Conservation (phyloP, 2,329 filamentous ascomycete species). For the Fusarium palustre region DNA sequence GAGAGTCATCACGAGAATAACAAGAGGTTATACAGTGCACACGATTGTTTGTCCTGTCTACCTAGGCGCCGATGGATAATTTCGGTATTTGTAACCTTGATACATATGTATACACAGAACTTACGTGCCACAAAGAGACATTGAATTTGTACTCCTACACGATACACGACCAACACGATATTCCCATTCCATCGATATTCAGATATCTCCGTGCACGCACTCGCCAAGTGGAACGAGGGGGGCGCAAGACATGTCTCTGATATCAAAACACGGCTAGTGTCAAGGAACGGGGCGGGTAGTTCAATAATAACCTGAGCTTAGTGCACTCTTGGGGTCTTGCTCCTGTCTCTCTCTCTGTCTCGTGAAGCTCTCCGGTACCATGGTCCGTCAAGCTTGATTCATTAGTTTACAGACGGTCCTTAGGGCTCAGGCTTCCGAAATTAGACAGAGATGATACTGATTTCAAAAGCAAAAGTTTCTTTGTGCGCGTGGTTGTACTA, state of each 20-base stretch:
- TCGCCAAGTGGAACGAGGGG: slow-evolving; percentile 23
- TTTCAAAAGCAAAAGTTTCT: slow-evolving; percentile 4
- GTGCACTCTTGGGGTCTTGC: slow-evolving; percentile 15
- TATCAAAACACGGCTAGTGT: slow-evolving; percentile 8
- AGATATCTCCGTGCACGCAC: slow-evolving; percentile 10
- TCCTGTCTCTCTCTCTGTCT: slow-evolving; percentile 29
- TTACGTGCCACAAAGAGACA: slow-evolving; percentile 3
- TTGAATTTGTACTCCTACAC: slow-evolving; percentile 1
- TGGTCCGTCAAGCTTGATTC: background rate
- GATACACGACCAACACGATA: slow-evolving; percentile 10
- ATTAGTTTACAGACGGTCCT: background rate
- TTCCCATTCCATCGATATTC: background rate
- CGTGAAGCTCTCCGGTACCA: background rate
- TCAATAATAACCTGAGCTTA: slow-evolving; percentile 4
- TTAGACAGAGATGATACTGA: slow-evolving; percentile 6
- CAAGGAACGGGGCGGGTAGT: slow-evolving; percentile 31
- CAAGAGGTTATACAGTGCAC: background rate
- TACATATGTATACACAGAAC: slow-evolving; percentile 9
- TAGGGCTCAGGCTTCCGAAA: background rate
- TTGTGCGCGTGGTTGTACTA: background rate
- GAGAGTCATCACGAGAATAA: background rate
- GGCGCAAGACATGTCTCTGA: slow-evolving; percentile 27
- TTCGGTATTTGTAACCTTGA: background rate
- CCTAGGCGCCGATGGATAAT: slow-evolving; percentile 1
- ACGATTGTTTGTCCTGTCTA: background rate